Evolutionary conservation across 1,284 basidiomycete species (phyloP), one percentile per base, ranked within the genome.

Genomic region (Schizophyllum commune): DNA sequence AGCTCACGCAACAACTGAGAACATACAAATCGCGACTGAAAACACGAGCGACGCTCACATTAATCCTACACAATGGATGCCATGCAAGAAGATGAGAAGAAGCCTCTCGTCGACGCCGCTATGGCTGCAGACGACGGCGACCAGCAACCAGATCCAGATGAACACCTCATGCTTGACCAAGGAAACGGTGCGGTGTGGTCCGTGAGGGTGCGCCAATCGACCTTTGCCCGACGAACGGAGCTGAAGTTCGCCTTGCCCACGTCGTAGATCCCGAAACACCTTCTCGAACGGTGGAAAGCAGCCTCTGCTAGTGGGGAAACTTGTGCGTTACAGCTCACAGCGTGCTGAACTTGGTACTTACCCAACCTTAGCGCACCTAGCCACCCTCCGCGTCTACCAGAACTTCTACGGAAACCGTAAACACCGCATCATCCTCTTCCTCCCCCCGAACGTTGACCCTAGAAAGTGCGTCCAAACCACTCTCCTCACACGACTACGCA

Each of bases 111-210:
- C 59, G 81, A 85, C 27, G 73, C 66, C 17, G 71, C 68, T 4
- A 64, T 68, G 1, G 75, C 83, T 15, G 86, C 87, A 21, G 86
- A 84, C 1, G 80, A 88, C 52, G 66, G 76, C 1, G 83, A 84
- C 67, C 39, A 47, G 39, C 39, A 47, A 17, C 89, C 89, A 0
- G 89, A 91, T 67, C 89, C 89, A 4, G 86, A 91, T 61, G 89
- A 91, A 69, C 79, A 83, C 32, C 77, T 91, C 11, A 85, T 88
- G 82, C 75, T 89, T 59, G 84, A 89, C 70, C 80, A 85, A 64
- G 86, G 85, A 33, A 82, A 83, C 60, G 87, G 89, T 32, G 76
- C 84, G 67, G 86, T 90, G 21, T 92, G 89, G 90, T 77, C 90
- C 33, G 89, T 92, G 67, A 91, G 90, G 81, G 88, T 89, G 62